These are phyloP conservation scores for Agrostemma githago DNA, from an alignment of 148 eudicot genomes.

Conservation along the genomic window DNA sequence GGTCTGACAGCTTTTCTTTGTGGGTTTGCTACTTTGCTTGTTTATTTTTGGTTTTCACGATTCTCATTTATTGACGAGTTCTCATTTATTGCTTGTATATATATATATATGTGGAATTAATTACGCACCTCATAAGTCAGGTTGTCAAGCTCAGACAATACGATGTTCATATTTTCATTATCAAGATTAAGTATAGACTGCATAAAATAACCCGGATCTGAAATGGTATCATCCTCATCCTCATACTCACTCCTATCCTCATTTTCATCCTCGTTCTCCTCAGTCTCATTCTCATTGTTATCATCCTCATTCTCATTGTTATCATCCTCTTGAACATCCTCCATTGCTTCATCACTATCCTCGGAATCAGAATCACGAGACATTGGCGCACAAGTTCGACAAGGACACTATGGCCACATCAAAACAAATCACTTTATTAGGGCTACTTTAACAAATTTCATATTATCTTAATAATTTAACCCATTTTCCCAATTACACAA, in stretches of 20 bases:
- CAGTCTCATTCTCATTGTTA: not conserved
- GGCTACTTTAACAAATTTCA: too few species aligned
- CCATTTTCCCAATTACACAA: too few species aligned
- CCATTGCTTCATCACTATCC: not conserved
- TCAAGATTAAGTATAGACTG: not conserved
- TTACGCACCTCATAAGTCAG: not conserved
- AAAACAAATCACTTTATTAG: too few species aligned
- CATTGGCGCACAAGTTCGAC: not conserved
- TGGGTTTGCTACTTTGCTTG: too few species aligned
- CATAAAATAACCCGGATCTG: not conserved
- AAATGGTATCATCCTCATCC: not conserved
- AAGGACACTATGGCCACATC: not conserved
- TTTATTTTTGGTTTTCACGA: too few species aligned
- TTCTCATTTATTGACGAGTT: too few species aligned
- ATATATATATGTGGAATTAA: too few species aligned
- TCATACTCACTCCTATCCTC: not conserved
- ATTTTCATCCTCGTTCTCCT: not conserved
- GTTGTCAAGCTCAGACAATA: not conserved
- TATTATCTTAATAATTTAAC: too few species aligned
- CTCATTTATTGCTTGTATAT: too few species aligned
- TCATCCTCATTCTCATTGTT: not conserved
- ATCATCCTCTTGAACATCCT: not conserved
- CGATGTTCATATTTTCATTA: too few species aligned
- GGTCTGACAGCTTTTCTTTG: too few species aligned
- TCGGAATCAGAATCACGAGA: not conserved